These are phyloP conservation scores for Argentina anserina DNA, from an alignment of 306 rosid genomes.

Conservation along the genomic window DNA sequence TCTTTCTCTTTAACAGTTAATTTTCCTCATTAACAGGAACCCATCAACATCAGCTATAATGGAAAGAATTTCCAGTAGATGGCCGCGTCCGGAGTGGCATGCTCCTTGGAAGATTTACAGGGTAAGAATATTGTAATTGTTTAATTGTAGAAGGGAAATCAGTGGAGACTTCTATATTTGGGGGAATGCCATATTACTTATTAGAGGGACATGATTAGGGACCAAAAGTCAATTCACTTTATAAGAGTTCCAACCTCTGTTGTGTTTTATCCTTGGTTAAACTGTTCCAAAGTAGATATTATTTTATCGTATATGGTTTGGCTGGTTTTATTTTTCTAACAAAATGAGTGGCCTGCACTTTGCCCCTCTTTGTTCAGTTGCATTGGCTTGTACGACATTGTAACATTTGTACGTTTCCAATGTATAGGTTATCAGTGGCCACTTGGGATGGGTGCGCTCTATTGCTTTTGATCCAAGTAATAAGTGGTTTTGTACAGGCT, in stretches of 20 bases:
- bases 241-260: neutral
- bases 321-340: neutral
- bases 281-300: neutral
- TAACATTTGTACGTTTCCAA: slow-evolving; percentile 16
- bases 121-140: slow-evolving; percentile 39
- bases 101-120: slow-evolving; percentile 97
- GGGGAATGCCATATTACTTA: neutral
- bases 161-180: neutral
- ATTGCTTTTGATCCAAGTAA: slow-evolving; percentile 97
- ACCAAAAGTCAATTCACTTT: neutral
- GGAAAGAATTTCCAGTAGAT: slow-evolving; percentile 96
- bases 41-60: slow-evolving; percentile 86
- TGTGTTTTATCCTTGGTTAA: neutral
- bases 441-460: slow-evolving; percentile 99
- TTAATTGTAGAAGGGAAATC: slow-evolving; percentile 10
- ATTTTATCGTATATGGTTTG: neutral
- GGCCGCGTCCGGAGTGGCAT: slow-evolving; percentile 99
- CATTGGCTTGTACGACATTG: neutral
- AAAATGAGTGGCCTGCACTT: neutral
- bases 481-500: slow-evolving; percentile 96
- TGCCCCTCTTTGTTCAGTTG: neutral
- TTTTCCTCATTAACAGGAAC: slow-evolving; percentile 42
- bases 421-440: slow-evolving; percentile 89
- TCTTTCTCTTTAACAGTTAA: slow-evolving; percentile 22
- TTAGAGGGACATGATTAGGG: neutral